Base-by-base conservation (phyloP, 495 filamentous ascomycete species). In the Tetracladium marchalianum region DNA sequence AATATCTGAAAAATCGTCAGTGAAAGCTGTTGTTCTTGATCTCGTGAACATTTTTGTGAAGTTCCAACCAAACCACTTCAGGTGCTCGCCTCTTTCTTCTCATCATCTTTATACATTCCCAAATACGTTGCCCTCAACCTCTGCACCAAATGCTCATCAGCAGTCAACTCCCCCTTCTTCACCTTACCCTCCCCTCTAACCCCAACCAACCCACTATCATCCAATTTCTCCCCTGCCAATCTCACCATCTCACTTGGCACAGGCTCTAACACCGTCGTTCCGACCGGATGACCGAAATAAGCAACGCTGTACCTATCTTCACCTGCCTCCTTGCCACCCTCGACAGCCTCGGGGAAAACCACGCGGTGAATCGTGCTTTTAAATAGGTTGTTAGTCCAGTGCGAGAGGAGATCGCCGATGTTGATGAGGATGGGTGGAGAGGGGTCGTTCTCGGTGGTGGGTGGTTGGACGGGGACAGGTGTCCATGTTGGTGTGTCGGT, bases 281-380 rank as follows among this genome's bases (percentile, higher is more conserved):
- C 75, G 15, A 81, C 64, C 11, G 90, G 92, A 64, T 97, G 90
- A 52, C 87, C 94, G 58, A 96, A 96, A 57, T 85, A 97, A 11
- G 79, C 92, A 49, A 97, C 81, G 41, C 81, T 87, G 61, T 95
- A 96, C 44, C 90, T 66, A 62, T 95, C 87, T 48, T 76, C 75
- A 3, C 71, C 68, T 6, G 60, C 60, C 1, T 33, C 34, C 12
- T 66, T 67, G 6, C 56, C 63, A 4, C 55, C 55, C 5, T 67
- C 49, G 0, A 87, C 80, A 43, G 92, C 92, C 5, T 67, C 49
- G 0, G 87, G 80, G 42, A 93, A 93, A 11, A 93, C 76, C 15
- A 98, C 92, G 22, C 92, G 69, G 57, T 96, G 92, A 15, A 96
- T 81, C 0, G 92, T 95, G 39, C 79, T 85, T 51, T 83, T 80